phyloP scores from a whole-genome alignment of 495 filamentous ascomycete genomes.

The Xylaria scruposa region DNA sequence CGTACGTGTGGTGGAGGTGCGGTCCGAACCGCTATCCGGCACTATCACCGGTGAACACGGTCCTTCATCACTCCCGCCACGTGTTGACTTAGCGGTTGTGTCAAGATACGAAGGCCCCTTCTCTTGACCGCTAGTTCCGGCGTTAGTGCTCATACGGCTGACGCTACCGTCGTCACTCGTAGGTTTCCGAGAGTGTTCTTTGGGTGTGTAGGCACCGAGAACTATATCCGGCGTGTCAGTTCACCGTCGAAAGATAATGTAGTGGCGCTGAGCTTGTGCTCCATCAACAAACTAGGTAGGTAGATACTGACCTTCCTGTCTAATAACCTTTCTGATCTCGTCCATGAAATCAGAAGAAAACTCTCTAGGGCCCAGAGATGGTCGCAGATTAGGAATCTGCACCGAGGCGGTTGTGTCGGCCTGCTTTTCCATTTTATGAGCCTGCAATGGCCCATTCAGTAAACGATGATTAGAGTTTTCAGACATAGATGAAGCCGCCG shows the following conservation, averaged over 20 bases:
- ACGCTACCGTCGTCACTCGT: conserved; percentile 1
- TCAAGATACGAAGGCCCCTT: conserved; percentile 7
- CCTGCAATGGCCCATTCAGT: not conserved
- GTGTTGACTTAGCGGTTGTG: conserved; percentile 4
- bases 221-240: conserved; percentile 30
- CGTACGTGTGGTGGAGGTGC: not conserved
- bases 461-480: not conserved
- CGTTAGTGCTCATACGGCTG: not conserved
- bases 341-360: conserved; percentile 25
- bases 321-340: conserved; percentile 38
- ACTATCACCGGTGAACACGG: conserved; percentile 1
- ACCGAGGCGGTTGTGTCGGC: not conserved
- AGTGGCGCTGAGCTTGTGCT: conserved; percentile 1
- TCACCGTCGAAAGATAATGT: not conserved
- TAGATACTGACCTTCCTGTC: conserved; percentile 33
- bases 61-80: conserved; percentile 8
- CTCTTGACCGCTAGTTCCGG: not conserved
- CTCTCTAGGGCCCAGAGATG: not conserved
- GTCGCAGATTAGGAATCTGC: conserved; percentile 9
- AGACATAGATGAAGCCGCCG: conserved; percentile 2
- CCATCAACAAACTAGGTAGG: conserved; percentile 22
- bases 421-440: conserved; percentile 19
- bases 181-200: conserved; percentile 4
- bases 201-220: conserved; percentile 26
- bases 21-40: conserved; percentile 12